Evolutionary conservation across 768 basidiomycete genomes (phyloP), one percentile per base, ranked within the genome.

Genomic region (Amanita fuliginea): DNA sequence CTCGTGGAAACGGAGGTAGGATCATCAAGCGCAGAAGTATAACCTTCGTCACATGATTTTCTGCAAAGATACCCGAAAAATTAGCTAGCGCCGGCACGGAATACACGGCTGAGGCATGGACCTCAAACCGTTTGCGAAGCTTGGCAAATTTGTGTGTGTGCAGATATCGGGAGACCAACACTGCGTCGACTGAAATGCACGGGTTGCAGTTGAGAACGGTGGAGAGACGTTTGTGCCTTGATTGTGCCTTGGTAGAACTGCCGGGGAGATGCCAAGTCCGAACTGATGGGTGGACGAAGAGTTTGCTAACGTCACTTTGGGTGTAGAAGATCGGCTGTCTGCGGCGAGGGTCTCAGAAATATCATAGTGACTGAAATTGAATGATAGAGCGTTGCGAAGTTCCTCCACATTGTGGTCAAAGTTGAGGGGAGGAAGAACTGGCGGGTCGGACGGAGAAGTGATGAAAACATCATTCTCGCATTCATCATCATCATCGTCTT

Each of bases 21-120:
- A 30, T 43, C 26, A 43, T 43, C 42, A 43, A 30, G 24, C 42
- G 26, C 16, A 28, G 28, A 43, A 43, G 24, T 14, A 22, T 8
- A 35, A n/a, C 34, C 24, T 34, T 32, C 21, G n/a, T 28, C 7
- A 14, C 24, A 43, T 42, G 22, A 19, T 33, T 39, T 24, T 65
- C 63, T 62, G 62, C 66, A 64, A 63, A 51, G 65, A 55, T 58
- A 63, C 62, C 61, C 58, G 46, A 60, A 11, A n/a, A 67, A 75
- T 77, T 61, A 76, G 78, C 71, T 68, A 71, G n/a, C 67, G 77
- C 78, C 73, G 77, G 80, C 81, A 72, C 65, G 67, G 68, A 55
- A 65, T 60, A 61, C 67, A 59, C 63, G 66, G 69, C 60, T 68
- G 71, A 68, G 76, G 73, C 62, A 71, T 71, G 73, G 67, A 70